Conservation (phyloP, 352 stramenopile genomes). For the Phytophthora fragariae region DNA sequence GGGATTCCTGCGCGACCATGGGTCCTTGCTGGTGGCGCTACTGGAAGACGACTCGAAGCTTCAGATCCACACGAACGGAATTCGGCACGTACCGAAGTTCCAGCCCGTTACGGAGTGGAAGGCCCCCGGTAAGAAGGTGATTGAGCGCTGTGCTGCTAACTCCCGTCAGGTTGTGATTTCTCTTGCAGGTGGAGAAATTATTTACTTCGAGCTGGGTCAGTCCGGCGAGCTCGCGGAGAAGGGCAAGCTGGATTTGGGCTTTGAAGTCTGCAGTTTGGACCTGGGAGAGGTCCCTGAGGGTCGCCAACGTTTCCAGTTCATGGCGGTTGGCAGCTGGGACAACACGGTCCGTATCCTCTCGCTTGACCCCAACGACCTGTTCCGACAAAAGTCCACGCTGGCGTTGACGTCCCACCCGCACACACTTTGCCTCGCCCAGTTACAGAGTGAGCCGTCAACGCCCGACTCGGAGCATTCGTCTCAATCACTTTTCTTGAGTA, state of each 20-base stretch:
- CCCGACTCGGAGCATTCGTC: slow-evolving; percentile 61
- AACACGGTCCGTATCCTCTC: slow-evolving; percentile 95
- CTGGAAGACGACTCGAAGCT: slow-evolving; percentile 96
- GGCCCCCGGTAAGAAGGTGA: slow-evolving; percentile 96
- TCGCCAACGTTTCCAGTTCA: slow-evolving; percentile 95
- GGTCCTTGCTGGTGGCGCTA: slow-evolving; percentile 95
- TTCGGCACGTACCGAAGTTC: slow-evolving; percentile 95
- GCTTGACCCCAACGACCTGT: slow-evolving; percentile 93
- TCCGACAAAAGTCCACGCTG: slow-evolving; percentile 87
- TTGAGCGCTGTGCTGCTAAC: slow-evolving; percentile 97
- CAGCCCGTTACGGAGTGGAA: slow-evolving; percentile 97
- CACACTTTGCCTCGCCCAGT: slow-evolving; percentile 78
- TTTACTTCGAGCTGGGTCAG: slow-evolving; percentile 98
- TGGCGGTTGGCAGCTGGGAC: slow-evolving; percentile 95
- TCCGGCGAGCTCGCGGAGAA: slow-evolving; percentile 94
- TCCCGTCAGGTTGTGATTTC: slow-evolving; percentile 97
- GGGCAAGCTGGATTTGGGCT: slow-evolving; percentile 94
- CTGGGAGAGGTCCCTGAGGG: slow-evolving; percentile 95
- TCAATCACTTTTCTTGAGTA: slow-evolving; percentile 81
- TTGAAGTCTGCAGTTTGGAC: slow-evolving; percentile 98
- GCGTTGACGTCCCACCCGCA: slow-evolving; percentile 86
- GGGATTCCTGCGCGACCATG: slow-evolving; percentile 95
- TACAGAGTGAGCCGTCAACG: slow-evolving; percentile 81
- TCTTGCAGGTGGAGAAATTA: slow-evolving; percentile 95
- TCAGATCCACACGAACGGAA: slow-evolving; percentile 96